Base-by-base conservation (phyloP, 164 flowering plant species). In the Malania oleifera region DNA sequence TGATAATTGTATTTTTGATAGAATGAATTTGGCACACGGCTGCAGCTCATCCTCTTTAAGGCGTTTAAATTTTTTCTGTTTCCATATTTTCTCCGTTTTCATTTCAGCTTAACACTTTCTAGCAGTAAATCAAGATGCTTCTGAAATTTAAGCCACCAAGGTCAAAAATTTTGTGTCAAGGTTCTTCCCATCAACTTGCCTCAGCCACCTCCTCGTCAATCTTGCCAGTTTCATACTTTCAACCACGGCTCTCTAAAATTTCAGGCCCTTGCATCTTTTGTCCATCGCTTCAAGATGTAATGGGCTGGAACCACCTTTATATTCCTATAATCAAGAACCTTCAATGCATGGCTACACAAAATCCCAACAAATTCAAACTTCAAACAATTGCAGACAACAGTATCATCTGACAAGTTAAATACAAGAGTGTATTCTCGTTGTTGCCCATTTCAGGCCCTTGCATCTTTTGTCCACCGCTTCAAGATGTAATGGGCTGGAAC, bases 311-410 rank as follows among this genome's bases (percentile, higher is more conserved):
- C 43, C 17, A 67, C 57, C 53, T 68, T 68, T 56, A 68, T 58
- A 41, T 73, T 66, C 19, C 52, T 53, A 24, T 39, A 26, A 24
- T 73, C 76, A 64, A 73, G 73, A 14, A 69, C 67, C 40, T 69
- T 69, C 18, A 73, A 12, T 0, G 68, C 73, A 73, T 73, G 77
- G 53, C 73, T 34, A 52, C 77, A 73, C 20, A 73, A 54, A 56
- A 69, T 34, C 5, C 77, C 73, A 46, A 66, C 48, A 53, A 20
- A 48, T 60, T 69, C 71, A 47, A 65, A 69, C 59, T 65, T 66
- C 59, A 25, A 50, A 54, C 70, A 73, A 40, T 14, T 57, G 52
- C 69, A 72, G 9, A 13, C 27, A 38, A 72, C 67, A 18, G 58
- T 52, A 28, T 56, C 10, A 37, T 69, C 61, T 7, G 60, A 44